Percentiles rank a stretch among this genome's conserved stretches.
These are phyloP conservation scores for Pythium volutum DNA, from an alignment of 352 stramenopile species.

Conservation along the genomic window DNA sequence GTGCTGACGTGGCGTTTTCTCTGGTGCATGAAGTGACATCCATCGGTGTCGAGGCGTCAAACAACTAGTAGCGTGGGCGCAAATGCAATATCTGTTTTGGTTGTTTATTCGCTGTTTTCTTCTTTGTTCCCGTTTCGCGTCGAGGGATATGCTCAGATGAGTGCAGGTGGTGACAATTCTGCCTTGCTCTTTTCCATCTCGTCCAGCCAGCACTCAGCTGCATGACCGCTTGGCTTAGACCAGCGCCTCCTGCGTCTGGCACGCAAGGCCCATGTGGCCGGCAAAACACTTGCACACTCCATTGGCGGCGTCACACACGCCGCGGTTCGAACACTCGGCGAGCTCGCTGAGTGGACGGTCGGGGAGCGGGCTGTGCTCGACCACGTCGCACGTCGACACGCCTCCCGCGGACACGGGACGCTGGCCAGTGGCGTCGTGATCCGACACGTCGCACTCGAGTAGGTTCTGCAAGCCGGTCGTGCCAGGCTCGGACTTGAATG, in stretches of 20 bases:
- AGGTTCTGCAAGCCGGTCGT: constrained; percentile 57
- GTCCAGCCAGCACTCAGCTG: neutral
- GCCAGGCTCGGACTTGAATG: constrained; percentile 48
- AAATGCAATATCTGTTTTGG: neutral
- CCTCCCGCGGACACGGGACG: constrained; percentile 31
- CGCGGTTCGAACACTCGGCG: constrained; percentile 54
- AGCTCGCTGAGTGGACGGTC: constrained; percentile 43
- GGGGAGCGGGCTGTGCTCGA: constrained; percentile 1
- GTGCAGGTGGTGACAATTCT: neutral
- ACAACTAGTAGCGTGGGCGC: neutral
- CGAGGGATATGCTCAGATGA: constrained; percentile 11
- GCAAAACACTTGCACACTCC: constrained; percentile 64
- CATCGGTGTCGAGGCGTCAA: neutral
- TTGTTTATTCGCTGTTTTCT: neutral
- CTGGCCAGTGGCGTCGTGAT: constrained; percentile 31
- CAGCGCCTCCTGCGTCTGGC: constrained; percentile 60
- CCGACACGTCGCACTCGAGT: constrained; percentile 41
- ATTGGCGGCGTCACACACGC: constrained; percentile 46
- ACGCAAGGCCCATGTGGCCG: constrained; percentile 75
- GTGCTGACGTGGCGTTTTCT: neutral
- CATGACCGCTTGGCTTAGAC: constrained; percentile 7
- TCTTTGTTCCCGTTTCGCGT: neutral
- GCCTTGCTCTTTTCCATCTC: neutral
- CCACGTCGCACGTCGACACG: constrained; percentile 30
- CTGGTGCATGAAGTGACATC: neutral